Evolutionary conservation across 148 eudicot species (phyloP).

Genomic region (Diospyros kaki): DNA sequence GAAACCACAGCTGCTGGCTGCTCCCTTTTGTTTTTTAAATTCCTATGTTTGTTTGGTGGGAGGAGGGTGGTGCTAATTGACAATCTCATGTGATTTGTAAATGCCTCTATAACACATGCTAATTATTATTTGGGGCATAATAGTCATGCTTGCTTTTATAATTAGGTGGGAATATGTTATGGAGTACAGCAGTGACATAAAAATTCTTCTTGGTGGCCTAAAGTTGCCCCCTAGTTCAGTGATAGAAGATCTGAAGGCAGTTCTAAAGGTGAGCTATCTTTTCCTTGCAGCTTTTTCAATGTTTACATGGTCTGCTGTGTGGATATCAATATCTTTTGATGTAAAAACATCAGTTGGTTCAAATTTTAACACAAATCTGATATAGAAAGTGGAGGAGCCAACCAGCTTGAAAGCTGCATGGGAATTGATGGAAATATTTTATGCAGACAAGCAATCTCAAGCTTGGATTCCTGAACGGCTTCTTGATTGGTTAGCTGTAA

Average conservation of each 20-base stretch:
- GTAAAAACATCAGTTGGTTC: not conserved
- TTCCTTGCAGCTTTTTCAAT: constrained; percentile 2
- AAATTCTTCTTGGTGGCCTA: constrained; percentile 61
- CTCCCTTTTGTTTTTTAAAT: not conserved
- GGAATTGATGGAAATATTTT: constrained; percentile 90
- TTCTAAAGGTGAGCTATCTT: constrained; percentile 46
- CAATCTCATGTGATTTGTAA: not conserved
- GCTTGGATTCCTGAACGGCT: constrained; percentile 88
- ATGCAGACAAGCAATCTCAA: constrained; percentile 77
- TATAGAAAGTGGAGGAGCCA: constrained; percentile 65
- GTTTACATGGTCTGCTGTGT: not conserved
- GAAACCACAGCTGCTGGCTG: not conserved
- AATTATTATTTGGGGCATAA: constrained; percentile 15
- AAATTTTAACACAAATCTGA: not conserved
- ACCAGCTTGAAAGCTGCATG: constrained; percentile 84
- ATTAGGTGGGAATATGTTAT: constrained; percentile 72
- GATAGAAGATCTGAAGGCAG: constrained; percentile 66
- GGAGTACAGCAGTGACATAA: constrained; percentile 87
- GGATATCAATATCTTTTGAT: not conserved
- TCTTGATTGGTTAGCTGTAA: constrained; percentile 95
- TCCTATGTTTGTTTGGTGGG: no score
- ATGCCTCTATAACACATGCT: not conserved
- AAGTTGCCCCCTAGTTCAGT: constrained; percentile 36
- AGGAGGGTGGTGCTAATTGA: no score
- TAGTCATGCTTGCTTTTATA: constrained; percentile 6